Base-by-base conservation (phyloP, 106 monocot genomes). In the Dendrobium catenatum region DNA sequence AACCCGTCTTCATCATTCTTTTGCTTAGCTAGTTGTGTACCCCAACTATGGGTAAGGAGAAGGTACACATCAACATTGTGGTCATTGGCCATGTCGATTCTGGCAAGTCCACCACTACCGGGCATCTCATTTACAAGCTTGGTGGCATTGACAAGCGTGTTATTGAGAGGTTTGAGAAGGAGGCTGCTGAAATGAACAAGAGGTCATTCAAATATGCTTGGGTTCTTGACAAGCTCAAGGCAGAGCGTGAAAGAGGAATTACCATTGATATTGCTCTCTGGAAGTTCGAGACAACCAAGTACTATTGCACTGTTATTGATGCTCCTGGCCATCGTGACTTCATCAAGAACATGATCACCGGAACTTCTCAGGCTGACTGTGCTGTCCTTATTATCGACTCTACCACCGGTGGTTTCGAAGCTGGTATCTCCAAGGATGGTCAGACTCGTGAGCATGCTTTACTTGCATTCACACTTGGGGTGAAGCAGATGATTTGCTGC, bases 161-260 rank as follows among this genome's bases (percentile, higher is more conserved):
- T 9, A 82, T 86, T 55, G 86, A 82, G 78, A 81, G 85, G 78
- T 85, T 85, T 73, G 85, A 85, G 78, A 85, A 85, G 78, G 85
- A 85, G 78, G 86, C 86, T 41, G 82, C 86, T 68, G 86, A 86
- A 51, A 86, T 86, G 86, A 86, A 86, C 82, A 86, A 86, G 44
- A 82, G 86, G 82, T 86, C 86, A 48, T 86, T 86, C 82, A 86
- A 86, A 79, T 86, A 86, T 76, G 86, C 86, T 11, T 86, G 86
- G 86, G 86, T 86, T 58, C 86, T 86, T 79, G 86, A 86, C 79
- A 86, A 86, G 79, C 82, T 86, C 37, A 86, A 86, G 82, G 86
- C 86, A 55, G 86, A 86, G 79, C 66, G 85, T 4, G 85, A 85
- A 26, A 76, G 85, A 68, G 85, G 85, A 72, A 85, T 85, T 40